Percentiles rank a stretch among this genome's conserved stretches.
Conservation (phyloP, 2,329 filamentous ascomycete species). For the Metarhizium brunneum region DNA sequence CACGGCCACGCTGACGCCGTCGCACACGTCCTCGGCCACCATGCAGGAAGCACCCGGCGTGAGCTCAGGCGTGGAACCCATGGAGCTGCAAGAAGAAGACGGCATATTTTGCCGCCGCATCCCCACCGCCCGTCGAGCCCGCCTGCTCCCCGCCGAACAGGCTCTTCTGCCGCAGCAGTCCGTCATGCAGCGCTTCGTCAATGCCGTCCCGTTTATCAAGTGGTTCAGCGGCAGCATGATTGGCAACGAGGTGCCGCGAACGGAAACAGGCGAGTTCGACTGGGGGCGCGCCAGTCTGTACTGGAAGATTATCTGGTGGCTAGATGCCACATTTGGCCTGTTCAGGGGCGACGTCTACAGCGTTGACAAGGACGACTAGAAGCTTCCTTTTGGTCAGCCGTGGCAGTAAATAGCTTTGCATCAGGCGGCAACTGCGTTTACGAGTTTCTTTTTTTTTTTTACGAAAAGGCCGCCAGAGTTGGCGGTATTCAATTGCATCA, state of each 20-base stretch:
- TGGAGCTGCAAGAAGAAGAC: constrained; percentile 23
- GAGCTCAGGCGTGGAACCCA: constrained; percentile 15
- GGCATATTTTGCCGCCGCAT: constrained; percentile 51
- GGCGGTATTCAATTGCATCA: background rate
- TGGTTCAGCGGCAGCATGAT: constrained; percentile 69
- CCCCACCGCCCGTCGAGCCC: constrained; percentile 55
- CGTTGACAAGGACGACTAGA: constrained; percentile 49
- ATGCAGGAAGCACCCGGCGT: constrained; percentile 19
- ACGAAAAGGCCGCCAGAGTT: background rate
- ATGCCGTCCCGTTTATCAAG: constrained; percentile 57
- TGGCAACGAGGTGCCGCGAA: constrained; percentile 64
- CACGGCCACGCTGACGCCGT: constrained; percentile 39
- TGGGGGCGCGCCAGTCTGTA: constrained; percentile 58
- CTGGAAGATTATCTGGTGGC: constrained; percentile 57
- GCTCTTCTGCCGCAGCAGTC: constrained; percentile 62
- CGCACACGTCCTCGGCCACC: constrained; percentile 34
- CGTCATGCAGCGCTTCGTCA: constrained; percentile 52
- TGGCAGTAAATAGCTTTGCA: background rate
- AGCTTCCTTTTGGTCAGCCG: background rate
- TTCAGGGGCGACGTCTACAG: constrained; percentile 50
- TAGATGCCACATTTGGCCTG: constrained; percentile 48
- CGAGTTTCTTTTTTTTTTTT: background rate
- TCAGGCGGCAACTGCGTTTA: background rate
- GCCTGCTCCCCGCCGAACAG: constrained; percentile 58
- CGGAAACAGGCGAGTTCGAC: constrained; percentile 69